These are phyloP conservation scores for Cytospora piceicola DNA, from an alignment of 2,329 filamentous ascomycete genomes.

Conservation along the genomic window DNA sequence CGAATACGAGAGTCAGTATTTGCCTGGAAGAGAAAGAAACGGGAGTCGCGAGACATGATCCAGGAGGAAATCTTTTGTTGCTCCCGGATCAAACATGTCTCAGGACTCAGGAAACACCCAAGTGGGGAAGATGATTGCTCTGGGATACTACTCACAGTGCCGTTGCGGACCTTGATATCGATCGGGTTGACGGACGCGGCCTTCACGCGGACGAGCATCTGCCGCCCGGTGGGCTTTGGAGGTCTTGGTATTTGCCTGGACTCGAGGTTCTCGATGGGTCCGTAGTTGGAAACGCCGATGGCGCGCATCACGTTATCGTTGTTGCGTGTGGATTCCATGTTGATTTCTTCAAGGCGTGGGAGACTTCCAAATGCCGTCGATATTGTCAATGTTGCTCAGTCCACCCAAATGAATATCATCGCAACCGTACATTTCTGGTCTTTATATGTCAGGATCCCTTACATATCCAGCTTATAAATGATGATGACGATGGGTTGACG, in stretches of 20 bases:
- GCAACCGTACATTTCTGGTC: not conserved
- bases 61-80: no score
- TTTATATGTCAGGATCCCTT: not conserved
- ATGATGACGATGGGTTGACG: constrained; percentile 14
- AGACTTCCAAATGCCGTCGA: not conserved
- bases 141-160: no score
- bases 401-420: not conserved
- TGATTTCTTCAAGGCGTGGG: not conserved
- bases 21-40: no score
- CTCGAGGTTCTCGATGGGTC: constrained; percentile 34
- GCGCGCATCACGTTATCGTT: constrained; percentile 31
- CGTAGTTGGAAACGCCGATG: constrained; percentile 35
- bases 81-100: no score
- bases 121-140: no score
- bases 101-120: no score
- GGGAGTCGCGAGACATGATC: no score
- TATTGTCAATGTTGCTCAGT: not conserved
- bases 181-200: constrained; percentile 43
- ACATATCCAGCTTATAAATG: not conserved
- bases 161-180: constrained; percentile 43
- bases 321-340: constrained; percentile 3
- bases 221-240: constrained; percentile 32
- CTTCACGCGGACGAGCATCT: constrained; percentile 37
- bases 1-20: no score
- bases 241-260: constrained; percentile 31